Conservation (phyloP, 2,329 filamentous ascomycete genomes). For the Stemphylium vesicarium region DNA sequence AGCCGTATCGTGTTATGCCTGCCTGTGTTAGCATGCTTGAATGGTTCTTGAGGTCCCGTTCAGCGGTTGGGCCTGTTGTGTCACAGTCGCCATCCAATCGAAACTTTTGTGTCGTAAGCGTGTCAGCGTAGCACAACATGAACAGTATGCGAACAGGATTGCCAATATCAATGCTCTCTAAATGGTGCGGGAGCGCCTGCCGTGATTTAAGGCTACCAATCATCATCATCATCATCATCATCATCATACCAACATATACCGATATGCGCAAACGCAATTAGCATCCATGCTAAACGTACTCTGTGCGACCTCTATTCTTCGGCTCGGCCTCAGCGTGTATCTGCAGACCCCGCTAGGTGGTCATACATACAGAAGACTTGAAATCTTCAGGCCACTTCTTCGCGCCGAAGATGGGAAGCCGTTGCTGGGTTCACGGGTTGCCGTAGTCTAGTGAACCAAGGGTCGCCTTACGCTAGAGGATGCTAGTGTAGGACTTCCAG, state of each 20-base stretch:
- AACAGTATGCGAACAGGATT: constrained; percentile 17
- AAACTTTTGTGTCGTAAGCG: neutral
- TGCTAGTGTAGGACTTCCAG: neutral
- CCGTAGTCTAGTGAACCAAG: neutral
- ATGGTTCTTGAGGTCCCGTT: neutral
- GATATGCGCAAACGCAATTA: neutral
- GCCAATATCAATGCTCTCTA: neutral
- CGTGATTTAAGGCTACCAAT: neutral
- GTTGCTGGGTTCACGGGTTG: neutral
- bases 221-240: neutral
- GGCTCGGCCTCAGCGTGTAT: neutral
- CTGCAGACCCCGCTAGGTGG: neutral
- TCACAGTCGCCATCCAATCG: neutral
- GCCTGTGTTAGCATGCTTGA: neutral
- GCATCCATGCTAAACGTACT: neutral
- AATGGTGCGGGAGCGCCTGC: neutral
- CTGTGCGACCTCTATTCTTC: neutral
- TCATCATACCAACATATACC: neutral
- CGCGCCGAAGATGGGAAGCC: neutral
- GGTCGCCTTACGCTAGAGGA: neutral
- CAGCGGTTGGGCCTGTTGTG: neutral
- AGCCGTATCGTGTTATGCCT: neutral
- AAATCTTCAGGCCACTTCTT: neutral
- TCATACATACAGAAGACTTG: neutral
- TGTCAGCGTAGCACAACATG: constrained; percentile 17